Evolutionary conservation across 768 basidiomycete genomes (phyloP).

Genomic region (Leccinum arenicola): DNA sequence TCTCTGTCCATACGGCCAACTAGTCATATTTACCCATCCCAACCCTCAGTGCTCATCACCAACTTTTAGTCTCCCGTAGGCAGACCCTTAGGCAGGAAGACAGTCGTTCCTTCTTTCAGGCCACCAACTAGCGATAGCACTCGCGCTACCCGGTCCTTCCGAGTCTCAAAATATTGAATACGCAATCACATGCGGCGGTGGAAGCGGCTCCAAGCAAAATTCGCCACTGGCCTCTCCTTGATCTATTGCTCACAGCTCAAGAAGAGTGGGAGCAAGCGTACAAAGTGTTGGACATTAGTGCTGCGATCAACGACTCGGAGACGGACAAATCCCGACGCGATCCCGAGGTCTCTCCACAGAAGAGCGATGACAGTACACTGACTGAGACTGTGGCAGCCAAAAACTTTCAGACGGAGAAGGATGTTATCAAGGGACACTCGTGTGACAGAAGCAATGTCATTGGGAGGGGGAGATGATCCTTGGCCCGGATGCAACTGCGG

Average conservation of each 20-base stretch:
- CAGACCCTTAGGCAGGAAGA: too few species aligned
- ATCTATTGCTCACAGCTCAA: constrained; percentile 70
- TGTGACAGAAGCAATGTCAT: not conserved
- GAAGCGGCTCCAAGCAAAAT: constrained; percentile 62
- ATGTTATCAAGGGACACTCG: not conserved
- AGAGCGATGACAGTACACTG: constrained; percentile 1
- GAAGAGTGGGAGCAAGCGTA: constrained; percentile 79
- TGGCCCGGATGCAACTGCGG: constrained; percentile 22
- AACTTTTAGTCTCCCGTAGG: too few species aligned
- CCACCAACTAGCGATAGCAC: constrained; percentile 80
- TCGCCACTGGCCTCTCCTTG: constrained; percentile 90
- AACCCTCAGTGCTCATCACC: too few species aligned
- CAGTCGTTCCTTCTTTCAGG: too few species aligned
- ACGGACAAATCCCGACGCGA: constrained; percentile 33
- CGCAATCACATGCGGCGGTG: constrained; percentile 73
- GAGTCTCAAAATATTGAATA: constrained; percentile 55
- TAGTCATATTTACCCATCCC: too few species aligned
- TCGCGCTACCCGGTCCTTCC: constrained; percentile 56
- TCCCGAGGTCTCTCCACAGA: constrained; percentile 14
- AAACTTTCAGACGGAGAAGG: constrained; percentile 15
- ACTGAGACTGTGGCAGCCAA: not conserved
- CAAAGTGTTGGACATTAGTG: constrained; percentile 76
- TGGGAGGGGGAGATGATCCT: constrained; percentile 26
- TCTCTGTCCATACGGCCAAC: too few species aligned
- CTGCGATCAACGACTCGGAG: constrained; percentile 48